Conservation (phyloP, 2,329 filamentous ascomycete species). For the Stemphylium lycopersici region DNA sequence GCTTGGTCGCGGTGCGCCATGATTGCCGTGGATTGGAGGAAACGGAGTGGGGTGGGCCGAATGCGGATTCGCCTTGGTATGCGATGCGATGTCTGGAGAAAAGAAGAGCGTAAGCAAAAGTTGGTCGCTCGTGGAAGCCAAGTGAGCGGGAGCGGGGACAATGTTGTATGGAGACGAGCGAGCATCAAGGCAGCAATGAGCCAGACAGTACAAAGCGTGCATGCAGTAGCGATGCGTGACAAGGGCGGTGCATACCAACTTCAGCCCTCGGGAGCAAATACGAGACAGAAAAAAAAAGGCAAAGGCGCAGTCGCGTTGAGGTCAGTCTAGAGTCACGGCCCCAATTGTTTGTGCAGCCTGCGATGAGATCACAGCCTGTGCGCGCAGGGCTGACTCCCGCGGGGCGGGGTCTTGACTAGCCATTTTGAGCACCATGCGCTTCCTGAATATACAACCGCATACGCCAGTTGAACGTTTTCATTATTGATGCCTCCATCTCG, state of each 20-base stretch:
- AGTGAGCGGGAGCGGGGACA: slow-evolving; percentile 21
- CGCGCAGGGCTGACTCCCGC: slow-evolving; percentile 2
- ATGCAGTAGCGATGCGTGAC: slow-evolving; percentile 16
- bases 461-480: neutral
- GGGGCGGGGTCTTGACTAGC: slow-evolving; percentile 9
- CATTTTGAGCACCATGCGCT: neutral
- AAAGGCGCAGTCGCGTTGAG: slow-evolving; percentile 8
- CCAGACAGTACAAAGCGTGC: neutral
- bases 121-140: slow-evolving; percentile 10
- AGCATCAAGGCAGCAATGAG: slow-evolving; percentile 27
- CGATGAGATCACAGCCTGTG: slow-evolving; percentile 21
- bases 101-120: slow-evolving; percentile 20
- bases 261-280: neutral
- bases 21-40: slow-evolving; percentile 21
- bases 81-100: slow-evolving; percentile 16
- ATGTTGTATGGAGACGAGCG: slow-evolving; percentile 15
- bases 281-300: slow-evolving; percentile 18
- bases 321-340: slow-evolving; percentile 13
- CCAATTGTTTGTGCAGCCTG: slow-evolving; percentile 1
- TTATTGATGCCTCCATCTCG: neutral
- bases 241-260: slow-evolving; percentile 25
- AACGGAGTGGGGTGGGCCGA: neutral
- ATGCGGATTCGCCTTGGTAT: neutral
- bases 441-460: too few relatives aligned
- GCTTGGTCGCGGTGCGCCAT: slow-evolving; percentile 62